Evolutionary conservation across 2,329 filamentous ascomycete genomes (phyloP).

Genomic region (Pseudogymnoascus sp.): DNA sequence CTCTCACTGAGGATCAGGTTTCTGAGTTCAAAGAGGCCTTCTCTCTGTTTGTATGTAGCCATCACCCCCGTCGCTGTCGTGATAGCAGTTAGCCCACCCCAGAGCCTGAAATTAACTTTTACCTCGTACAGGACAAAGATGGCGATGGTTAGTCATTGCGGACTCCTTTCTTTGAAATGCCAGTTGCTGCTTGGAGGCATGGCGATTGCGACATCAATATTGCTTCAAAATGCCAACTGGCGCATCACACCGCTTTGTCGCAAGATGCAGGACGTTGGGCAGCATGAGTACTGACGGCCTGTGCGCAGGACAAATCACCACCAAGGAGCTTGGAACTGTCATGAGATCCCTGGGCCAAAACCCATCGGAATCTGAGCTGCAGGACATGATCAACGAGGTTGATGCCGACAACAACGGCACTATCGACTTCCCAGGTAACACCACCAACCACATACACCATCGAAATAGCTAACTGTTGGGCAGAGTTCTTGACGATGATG

Average conservation of each 20-base stretch:
- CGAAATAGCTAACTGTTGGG: conserved; percentile 18
- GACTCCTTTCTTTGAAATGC: not conserved
- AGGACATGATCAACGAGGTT: conserved; percentile 93
- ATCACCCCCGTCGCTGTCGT: conserved; percentile 13
- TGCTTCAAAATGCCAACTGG: not conserved
- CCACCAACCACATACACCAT: not conserved
- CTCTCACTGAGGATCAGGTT: conserved; percentile 98
- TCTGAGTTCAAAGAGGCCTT: conserved; percentile 99
- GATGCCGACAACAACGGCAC: conserved; percentile 89
- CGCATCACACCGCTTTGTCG: conserved; percentile 8
- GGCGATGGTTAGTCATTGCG: conserved; percentile 67
- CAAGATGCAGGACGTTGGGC: not conserved
- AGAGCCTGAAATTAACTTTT: conserved; percentile 16
- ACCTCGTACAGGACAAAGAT: conserved; percentile 65
- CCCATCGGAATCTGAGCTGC: conserved; percentile 79
- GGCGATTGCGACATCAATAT: not conserved
- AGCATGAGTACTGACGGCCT: not conserved
- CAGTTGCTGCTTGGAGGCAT: not conserved
- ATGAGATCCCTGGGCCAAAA: conserved; percentile 89
- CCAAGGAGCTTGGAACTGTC: conserved; percentile 81
- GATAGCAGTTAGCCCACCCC: conserved; percentile 17
- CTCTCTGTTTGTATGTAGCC: conserved; percentile 88
- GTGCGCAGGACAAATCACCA: conserved; percentile 72
- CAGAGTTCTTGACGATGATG: conserved; percentile 91
- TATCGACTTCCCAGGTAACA: conserved; percentile 79